Evolutionary conservation across 306 rosid species (phyloP).

Genomic region (Biancaea sappan): DNA sequence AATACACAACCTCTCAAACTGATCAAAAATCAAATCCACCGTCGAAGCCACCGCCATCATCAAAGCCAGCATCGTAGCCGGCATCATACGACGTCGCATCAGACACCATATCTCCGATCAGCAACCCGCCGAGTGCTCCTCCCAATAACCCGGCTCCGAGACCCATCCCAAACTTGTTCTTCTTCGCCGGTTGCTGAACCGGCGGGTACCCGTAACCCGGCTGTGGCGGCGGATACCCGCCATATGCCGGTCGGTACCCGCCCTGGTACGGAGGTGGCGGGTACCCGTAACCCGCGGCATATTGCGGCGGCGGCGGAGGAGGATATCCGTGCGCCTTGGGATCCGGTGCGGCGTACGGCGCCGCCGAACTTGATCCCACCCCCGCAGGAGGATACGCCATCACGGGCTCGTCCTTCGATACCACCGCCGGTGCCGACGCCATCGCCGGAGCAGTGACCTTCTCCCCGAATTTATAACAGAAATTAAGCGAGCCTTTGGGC

Average conservation of each 20-base stretch:
- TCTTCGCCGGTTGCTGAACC: conserved; percentile 45
- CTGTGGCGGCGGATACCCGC: background rate
- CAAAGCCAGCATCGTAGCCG: conserved; percentile 33
- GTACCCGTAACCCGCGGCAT: conserved; percentile 32
- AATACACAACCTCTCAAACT: too few relatives aligned
- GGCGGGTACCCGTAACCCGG: conserved; percentile 32
- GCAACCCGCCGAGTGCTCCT: conserved; percentile 73
- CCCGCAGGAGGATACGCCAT: conserved; percentile 31
- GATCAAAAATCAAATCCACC: conserved; percentile 43
- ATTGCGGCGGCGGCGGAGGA: conserved; percentile 19
- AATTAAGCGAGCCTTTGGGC: conserved; percentile 54
- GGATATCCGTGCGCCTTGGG: too few relatives aligned
- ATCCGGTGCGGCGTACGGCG: conserved; percentile 3
- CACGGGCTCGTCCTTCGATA: background rate
- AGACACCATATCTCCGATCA: conserved; percentile 79
- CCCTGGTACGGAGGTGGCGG: conserved; percentile 28
- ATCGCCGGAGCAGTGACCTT: background rate
- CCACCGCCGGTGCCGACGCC: background rate
- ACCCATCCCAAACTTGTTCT: conserved; percentile 71
- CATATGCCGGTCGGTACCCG: conserved; percentile 21
- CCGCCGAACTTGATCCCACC: conserved; percentile 27
- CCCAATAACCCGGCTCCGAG: conserved; percentile 88
- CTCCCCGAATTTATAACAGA: conserved; percentile 53
- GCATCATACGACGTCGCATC: conserved; percentile 41
- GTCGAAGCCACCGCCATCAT: background rate